Conservation (phyloP, 768 basidiomycete genomes). For the Coprinopsis strossmayeri region DNA sequence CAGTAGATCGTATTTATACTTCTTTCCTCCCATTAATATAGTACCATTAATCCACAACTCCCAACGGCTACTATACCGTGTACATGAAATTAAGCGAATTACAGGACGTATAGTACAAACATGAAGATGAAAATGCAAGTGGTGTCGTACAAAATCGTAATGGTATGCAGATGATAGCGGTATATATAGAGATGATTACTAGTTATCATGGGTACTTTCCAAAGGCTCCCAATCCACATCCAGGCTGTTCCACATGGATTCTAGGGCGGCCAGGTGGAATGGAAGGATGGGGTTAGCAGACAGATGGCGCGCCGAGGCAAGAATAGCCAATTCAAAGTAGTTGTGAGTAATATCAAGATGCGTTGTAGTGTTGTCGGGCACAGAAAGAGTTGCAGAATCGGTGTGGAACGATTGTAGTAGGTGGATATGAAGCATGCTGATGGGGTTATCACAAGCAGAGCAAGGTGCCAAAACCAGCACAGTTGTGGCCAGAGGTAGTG, state of each 20-base stretch:
- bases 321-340: slow-evolving; percentile 63
- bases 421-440: slow-evolving; percentile 55
- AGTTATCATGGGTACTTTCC: not conserved
- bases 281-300: slow-evolving; percentile 42
- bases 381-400: slow-evolving; percentile 16
- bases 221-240: slow-evolving; percentile 8
- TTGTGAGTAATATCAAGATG: slow-evolving; percentile 57
- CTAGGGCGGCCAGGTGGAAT: slow-evolving; percentile 68
- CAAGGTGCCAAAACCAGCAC: slow-evolving; percentile 52
- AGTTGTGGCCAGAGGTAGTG: slow-evolving; percentile 52
- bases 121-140: too few relatives aligned
- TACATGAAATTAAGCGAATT: too few relatives aligned
- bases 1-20: slow-evolving; percentile 35
- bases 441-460: slow-evolving; percentile 33
- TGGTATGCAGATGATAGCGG: not conserved
- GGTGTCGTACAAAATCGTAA: too few relatives aligned
- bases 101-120: too few relatives aligned
- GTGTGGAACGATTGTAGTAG: slow-evolving; percentile 47
- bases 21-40: not conserved
- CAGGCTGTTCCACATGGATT: slow-evolving; percentile 38
- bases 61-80: too few relatives aligned
- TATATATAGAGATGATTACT: not conserved
- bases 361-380: slow-evolving; percentile 23
- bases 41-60: too few relatives aligned
- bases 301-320: slow-evolving; percentile 37